Evolutionary conservation across 2,329 filamentous ascomycete species (phyloP), one percentile per base, ranked within the genome.

Genomic region (Xylariaceae sp.): DNA sequence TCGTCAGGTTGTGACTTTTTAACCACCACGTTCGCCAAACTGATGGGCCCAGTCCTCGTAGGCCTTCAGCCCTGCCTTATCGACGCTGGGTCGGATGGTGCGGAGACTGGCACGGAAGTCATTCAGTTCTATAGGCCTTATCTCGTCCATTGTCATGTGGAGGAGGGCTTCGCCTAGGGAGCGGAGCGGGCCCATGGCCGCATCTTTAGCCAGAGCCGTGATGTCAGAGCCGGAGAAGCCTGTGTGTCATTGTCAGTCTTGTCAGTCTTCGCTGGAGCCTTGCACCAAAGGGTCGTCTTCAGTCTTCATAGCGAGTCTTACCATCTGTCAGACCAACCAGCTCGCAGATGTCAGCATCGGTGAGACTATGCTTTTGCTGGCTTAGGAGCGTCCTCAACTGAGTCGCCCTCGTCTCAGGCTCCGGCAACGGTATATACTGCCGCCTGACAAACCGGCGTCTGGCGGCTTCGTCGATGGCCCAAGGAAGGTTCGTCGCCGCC

Each of bases 221-320:
- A 98, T 95, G 56, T 98, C 92, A 2, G 88, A 95, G 31, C 92
- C 92, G 7, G 88, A 96, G 65, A 95, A 98, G n/a, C 88, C 89
- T 96, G 39, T 18, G 14, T 9, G 7, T 14, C 29, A 23, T 27
- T 15, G 32, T 44, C 38, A 48, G 46, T 13, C 28, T 38, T 11
- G 12, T 21, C n/a, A n/a, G n/a, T n/a, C n/a, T n/a, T n/a, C n/a
- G n/a, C n/a, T n/a, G n/a, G n/a, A n/a, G n/a, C n/a, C n/a, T n/a
- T n/a, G n/a, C n/a, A n/a, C n/a, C n/a, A n/a, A n/a, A n/a, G n/a
- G n/a, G 7, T 14, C 29, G 18, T 27, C 13, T 29, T 44, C 38
- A 48, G 46, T 13, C 28, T 38, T 11, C 9, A 17, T 7, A 30
- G 28, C 14, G 13, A 27, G 16, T 31, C 38, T 7, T 68, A 90